phyloP scores from a whole-genome alignment of 192 early-diverging fungal genomes.

The Gamsiella multidivaricata region DNA sequence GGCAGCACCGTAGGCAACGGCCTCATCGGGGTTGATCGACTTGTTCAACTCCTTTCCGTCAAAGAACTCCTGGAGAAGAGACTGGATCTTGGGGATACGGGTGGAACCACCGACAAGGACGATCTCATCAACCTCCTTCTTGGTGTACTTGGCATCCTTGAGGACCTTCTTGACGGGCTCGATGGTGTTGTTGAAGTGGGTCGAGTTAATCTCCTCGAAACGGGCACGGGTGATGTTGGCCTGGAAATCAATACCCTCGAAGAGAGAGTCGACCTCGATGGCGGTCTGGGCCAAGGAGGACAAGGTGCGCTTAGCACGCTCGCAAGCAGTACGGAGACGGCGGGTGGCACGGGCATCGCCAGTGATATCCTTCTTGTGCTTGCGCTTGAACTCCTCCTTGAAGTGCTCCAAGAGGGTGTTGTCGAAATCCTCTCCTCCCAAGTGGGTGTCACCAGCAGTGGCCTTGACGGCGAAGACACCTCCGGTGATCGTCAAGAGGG shows the following conservation, averaged over 20 bases:
- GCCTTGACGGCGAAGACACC: constrained; percentile 86
- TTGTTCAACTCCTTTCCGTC: constrained; percentile 84
- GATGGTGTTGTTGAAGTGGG: constrained; percentile 90
- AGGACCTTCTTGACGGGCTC: constrained; percentile 92
- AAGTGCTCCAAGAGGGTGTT: constrained; percentile 92
- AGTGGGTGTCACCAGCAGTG: constrained; percentile 85
- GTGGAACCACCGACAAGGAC: constrained; percentile 92
- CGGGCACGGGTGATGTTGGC: constrained; percentile 94
- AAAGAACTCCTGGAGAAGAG: constrained; percentile 81
- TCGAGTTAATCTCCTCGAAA: constrained; percentile 94
- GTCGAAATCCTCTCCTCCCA: constrained; percentile 88
- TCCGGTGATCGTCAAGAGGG: constrained; percentile 78
- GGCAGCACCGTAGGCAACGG: constrained; percentile 93
- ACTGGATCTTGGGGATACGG: constrained; percentile 93
- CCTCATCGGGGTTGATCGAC: constrained; percentile 97
- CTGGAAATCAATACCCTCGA: constrained; percentile 86
- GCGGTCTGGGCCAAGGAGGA: constrained; percentile 88
- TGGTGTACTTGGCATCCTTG: constrained; percentile 83
- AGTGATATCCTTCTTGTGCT: constrained; percentile 81
- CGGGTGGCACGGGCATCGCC: constrained; percentile 89
- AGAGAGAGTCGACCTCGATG: constrained; percentile 91
- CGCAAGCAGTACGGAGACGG: constrained; percentile 89
- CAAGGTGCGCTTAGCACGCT: constrained; percentile 95
- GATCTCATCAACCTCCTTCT: constrained; percentile 82
- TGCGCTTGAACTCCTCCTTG: constrained; percentile 90